A percentile compares a stretch with the other conserved stretches of the same genome.
phyloP scores from a whole-genome alignment of 768 basidiomycete genomes.

The Gymnopilus dilepis region DNA sequence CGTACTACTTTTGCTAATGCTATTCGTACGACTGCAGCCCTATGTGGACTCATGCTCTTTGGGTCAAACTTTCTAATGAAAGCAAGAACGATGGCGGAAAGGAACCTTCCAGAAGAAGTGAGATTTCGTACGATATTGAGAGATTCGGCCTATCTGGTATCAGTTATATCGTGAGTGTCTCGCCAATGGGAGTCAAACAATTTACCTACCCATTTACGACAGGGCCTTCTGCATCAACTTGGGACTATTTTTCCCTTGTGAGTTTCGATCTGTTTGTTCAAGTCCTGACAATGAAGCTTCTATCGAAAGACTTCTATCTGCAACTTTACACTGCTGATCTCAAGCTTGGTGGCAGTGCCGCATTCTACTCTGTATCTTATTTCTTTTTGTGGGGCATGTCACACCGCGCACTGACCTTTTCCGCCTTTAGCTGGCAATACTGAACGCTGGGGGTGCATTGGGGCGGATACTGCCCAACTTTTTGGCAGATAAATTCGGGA shows the following conservation, averaged over 20 bases:
- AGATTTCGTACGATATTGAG: slow-evolving; percentile 35
- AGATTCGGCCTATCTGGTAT: slow-evolving; percentile 46
- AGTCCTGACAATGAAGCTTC: too few relatives aligned
- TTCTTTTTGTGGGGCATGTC: not conserved
- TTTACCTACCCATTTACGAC: not conserved
- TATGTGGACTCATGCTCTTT: slow-evolving; percentile 38
- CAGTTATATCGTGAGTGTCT: slow-evolving; percentile 44
- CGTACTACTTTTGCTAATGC: slow-evolving; percentile 37
- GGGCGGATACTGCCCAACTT: slow-evolving; percentile 39
- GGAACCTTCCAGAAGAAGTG: slow-evolving; percentile 17
- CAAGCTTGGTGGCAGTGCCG: slow-evolving; percentile 43
- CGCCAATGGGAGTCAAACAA: too few relatives aligned
- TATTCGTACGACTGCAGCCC: slow-evolving; percentile 40
- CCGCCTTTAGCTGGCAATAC: slow-evolving; percentile 37
- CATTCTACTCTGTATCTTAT: slow-evolving; percentile 52
- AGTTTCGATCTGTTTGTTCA: too few relatives aligned
- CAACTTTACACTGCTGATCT: slow-evolving; percentile 53
- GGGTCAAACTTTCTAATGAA: slow-evolving; percentile 40
- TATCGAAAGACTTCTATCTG: slow-evolving; percentile 59
- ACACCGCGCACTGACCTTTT: slow-evolving; percentile 8
- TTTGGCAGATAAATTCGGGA: slow-evolving; percentile 37
- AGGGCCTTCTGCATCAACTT: slow-evolving; percentile 48
- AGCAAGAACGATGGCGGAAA: slow-evolving; percentile 21
- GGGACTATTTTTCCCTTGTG: slow-evolving; percentile 59
- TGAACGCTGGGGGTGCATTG: slow-evolving; percentile 38